A percentile compares a stretch with the other conserved stretches of the same genome.
Conservation (phyloP, 1,284 basidiomycete species). For the Cerioporus squamosus region DNA sequence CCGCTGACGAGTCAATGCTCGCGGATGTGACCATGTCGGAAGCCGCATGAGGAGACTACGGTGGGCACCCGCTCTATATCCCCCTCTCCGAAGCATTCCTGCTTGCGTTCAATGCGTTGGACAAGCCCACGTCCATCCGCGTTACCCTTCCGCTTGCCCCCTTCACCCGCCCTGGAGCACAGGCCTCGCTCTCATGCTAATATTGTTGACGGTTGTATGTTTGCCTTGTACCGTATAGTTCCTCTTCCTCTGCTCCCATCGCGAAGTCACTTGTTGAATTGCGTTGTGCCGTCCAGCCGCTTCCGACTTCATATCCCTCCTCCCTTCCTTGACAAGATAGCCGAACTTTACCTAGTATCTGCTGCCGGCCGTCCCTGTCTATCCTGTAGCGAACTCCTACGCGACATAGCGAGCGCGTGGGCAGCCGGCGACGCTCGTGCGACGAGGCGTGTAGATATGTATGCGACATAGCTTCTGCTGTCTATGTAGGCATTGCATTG, state of each 20-base stretch:
- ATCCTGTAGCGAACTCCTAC: background rate
- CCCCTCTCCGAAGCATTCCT: background rate
- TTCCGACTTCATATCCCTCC: background rate
- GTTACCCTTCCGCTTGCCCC: too few relatives aligned
- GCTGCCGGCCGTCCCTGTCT: constrained; percentile 1
- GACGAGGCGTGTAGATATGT: constrained; percentile 3
- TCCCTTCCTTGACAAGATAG: background rate
- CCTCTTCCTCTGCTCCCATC: constrained; percentile 2
- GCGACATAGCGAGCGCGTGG: background rate
- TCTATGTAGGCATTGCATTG: background rate
- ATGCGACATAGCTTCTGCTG: constrained; percentile 1
- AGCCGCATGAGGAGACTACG: constrained; percentile 20
- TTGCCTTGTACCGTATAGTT: constrained; percentile 25
- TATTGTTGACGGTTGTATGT: constrained; percentile 24
- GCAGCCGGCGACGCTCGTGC: background rate
- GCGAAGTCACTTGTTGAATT: constrained; percentile 5
- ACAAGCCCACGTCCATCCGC: background rate
- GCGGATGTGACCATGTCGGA: constrained; percentile 56
- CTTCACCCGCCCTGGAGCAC: constrained; percentile 1
- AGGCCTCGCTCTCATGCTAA: constrained; percentile 9
- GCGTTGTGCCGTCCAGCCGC: constrained; percentile 17
- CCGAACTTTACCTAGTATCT: background rate
- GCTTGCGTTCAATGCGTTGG: background rate
- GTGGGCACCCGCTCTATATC: background rate
- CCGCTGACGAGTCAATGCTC: constrained; percentile 39